These are phyloP conservation scores for Tuber microsphaerosporum DNA, from an alignment of 495 filamentous ascomycete genomes.

Conservation along the genomic window DNA sequence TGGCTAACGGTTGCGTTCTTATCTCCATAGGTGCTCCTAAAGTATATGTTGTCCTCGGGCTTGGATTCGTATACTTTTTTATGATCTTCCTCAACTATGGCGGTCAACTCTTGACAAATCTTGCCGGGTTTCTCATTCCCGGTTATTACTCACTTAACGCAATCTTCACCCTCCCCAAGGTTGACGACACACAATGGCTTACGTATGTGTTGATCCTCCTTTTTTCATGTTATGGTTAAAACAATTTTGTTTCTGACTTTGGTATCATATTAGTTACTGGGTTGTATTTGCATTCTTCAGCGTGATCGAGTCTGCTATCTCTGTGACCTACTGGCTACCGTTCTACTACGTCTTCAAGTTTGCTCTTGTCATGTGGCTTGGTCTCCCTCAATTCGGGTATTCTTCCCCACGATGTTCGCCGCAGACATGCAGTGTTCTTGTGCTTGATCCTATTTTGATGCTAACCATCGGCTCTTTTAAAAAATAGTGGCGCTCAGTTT, in stretches of 20 bases:
- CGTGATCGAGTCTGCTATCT: conserved; percentile 85
- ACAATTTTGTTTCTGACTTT: conserved; percentile 23
- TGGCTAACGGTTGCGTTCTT: neutral
- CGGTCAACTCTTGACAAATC: conserved; percentile 91
- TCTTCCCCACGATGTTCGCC: conserved; percentile 38
- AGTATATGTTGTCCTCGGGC: conserved; percentile 85
- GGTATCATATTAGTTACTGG: conserved; percentile 61
- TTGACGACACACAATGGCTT: conserved; percentile 87
- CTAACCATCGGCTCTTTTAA: conserved; percentile 11
- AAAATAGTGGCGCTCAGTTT: conserved; percentile 75
- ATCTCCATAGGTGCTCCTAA: conserved; percentile 59
- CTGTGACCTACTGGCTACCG: conserved; percentile 97
- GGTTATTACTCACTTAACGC: conserved; percentile 93
- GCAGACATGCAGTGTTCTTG: conserved; percentile 1
- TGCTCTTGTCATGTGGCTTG: conserved; percentile 89
- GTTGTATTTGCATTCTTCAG: conserved; percentile 90
- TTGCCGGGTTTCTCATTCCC: conserved; percentile 87
- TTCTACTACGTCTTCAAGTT: conserved; percentile 99
- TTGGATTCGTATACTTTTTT: conserved; percentile 85
- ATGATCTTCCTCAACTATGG: conserved; percentile 98
- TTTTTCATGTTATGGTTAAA: conserved; percentile 10
- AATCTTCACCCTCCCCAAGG: conserved; percentile 70
- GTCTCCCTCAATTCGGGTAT: conserved; percentile 87
- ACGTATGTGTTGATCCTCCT: conserved; percentile 47
- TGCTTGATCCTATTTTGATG: neutral